Conservation (phyloP, 2,329 filamentous ascomycete genomes). For the Colletotrichum filicis region DNA sequence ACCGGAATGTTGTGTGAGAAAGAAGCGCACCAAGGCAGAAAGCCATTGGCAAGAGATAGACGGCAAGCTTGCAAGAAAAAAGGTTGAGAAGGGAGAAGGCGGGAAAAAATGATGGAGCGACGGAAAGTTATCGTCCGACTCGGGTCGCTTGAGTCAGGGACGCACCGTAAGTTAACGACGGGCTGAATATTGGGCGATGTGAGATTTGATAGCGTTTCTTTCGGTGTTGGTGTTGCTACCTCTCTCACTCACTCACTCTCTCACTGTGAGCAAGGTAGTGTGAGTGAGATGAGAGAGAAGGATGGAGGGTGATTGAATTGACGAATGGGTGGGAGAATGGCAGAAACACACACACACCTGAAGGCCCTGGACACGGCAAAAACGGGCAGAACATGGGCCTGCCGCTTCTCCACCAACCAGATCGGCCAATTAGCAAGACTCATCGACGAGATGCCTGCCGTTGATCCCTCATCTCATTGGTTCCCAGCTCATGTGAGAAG, state of each 20-base stretch:
- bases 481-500: conserved; percentile 10
- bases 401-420: background rate
- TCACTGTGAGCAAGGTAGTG: background rate
- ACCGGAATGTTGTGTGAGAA: conserved; percentile 25
- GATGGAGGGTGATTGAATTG: background rate
- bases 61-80: background rate
- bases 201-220: background rate
- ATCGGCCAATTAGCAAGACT: background rate
- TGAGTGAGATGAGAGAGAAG: background rate
- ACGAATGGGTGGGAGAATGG: background rate
- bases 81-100: background rate
- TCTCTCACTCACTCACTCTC: background rate
- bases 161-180: background rate
- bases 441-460: conserved; percentile 28
- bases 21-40: background rate
- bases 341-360: background rate
- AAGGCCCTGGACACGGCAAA: background rate
- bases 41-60: conserved; percentile 8
- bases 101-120: background rate
- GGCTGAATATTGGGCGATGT: background rate
- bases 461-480: conserved; percentile 25
- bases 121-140: background rate
- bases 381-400: background rate
- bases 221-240: background rate
- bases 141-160: background rate